phyloP scores from a whole-genome alignment of 768 basidiomycete genomes.

The Tricholoma matsutake region DNA sequence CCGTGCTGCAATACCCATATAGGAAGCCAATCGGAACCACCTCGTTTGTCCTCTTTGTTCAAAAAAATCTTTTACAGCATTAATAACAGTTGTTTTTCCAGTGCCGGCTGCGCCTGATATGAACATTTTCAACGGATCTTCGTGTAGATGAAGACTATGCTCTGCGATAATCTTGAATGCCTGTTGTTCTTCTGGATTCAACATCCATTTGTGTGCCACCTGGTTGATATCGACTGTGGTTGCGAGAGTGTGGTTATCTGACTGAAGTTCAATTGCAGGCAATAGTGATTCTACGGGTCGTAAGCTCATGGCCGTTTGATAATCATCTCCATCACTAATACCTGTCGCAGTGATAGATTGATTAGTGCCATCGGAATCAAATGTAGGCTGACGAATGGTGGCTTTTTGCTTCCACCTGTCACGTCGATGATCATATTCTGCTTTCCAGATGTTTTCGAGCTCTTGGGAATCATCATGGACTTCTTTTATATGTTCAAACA shows the following conservation, averaged over 20 bases:
- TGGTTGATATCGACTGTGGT: too few species aligned
- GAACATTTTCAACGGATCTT: slow-evolving; percentile 31
- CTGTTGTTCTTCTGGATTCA: too few species aligned
- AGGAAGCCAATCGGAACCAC: too few species aligned
- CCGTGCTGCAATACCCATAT: slow-evolving; percentile 37
- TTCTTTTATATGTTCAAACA: neutral
- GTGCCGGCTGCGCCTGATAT: too few species aligned
- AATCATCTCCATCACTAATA: neutral
- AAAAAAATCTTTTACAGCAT: slow-evolving; percentile 29
- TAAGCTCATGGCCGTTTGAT: neutral
- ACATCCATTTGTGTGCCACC: slow-evolving; percentile 13
- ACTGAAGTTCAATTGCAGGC: neutral
- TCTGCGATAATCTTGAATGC: slow-evolving; percentile 30
- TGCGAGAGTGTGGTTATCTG: too few species aligned
- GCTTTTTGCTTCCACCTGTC: too few species aligned
- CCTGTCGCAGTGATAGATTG: neutral
- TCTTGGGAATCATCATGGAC: neutral
- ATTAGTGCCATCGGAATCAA: too few species aligned
- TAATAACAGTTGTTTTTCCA: slow-evolving; percentile 38
- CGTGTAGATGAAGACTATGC: slow-evolving; percentile 17
- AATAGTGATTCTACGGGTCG: neutral
- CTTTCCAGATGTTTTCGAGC: neutral
- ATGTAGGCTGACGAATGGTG: too few species aligned
- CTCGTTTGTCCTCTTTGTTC: too few species aligned
- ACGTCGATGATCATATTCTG: neutral